phyloP scores from a whole-genome alignment of 345 rosid species.

The Acer negundo region DNA sequence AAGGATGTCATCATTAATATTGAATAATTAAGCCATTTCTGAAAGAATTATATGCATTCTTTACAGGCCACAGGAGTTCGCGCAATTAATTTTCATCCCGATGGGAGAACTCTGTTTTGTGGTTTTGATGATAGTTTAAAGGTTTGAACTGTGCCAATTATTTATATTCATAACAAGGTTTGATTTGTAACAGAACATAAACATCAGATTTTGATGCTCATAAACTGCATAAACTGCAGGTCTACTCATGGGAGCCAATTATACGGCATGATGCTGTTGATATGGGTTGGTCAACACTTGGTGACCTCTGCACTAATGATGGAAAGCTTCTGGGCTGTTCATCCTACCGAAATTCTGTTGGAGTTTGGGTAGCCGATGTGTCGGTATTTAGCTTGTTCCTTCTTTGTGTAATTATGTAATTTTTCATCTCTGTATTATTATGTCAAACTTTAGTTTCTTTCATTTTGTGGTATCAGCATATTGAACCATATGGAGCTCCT shows the following conservation, averaged over 20 bases:
- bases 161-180: neutral
- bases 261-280: constrained; percentile 81
- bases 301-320: constrained; percentile 84
- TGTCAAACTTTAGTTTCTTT: constrained; percentile 5
- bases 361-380: constrained; percentile 87
- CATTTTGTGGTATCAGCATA: constrained; percentile 48
- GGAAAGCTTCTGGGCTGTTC: constrained; percentile 93
- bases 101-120: constrained; percentile 86
- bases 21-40: neutral
- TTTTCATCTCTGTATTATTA: constrained; percentile 4
- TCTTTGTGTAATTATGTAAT: constrained; percentile 14
- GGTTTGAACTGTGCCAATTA: constrained; percentile 48
- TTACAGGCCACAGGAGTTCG: constrained; percentile 84
- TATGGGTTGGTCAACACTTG: constrained; percentile 93
- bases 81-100: constrained; percentile 75
- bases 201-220: constrained; percentile 20
- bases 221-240: constrained; percentile 52
- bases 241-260: constrained; percentile 98
- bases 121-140: constrained; percentile 86
- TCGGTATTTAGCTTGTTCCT: constrained; percentile 46
- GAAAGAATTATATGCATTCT: constrained; percentile 19
- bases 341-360: constrained; percentile 72
- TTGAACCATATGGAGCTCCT: constrained; percentile 75
- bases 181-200: constrained; percentile 13
- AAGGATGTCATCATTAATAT: neutral